Percentiles rank a stretch among this genome's conserved stretches.
These are phyloP conservation scores for Stagonosporopsis cucurbitacearum DNA, from an alignment of 2,329 filamentous ascomycete genomes.

Conservation along the genomic window DNA sequence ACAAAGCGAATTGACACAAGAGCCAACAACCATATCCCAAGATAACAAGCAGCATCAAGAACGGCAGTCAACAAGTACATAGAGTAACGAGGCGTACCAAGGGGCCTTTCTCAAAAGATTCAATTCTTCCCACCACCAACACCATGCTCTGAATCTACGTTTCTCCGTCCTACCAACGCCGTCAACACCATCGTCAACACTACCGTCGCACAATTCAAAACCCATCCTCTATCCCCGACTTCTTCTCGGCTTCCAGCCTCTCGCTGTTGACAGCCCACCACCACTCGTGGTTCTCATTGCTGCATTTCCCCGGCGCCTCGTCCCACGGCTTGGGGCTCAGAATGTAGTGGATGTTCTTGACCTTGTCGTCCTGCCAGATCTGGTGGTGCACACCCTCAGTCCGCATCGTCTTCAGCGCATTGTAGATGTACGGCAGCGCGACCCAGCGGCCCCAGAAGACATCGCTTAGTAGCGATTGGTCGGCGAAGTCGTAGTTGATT, in stretches of 20 bases:
- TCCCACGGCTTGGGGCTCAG: constrained; percentile 70
- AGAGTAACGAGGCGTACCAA: background rate
- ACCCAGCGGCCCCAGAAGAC: constrained; percentile 65
- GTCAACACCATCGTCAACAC: background rate
- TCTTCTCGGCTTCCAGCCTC: constrained; percentile 57
- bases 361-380: constrained; percentile 66
- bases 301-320: constrained; percentile 54
- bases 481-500: constrained; percentile 65
- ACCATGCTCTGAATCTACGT: constrained; percentile 2
- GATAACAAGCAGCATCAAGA: background rate
- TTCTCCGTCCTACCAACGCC: constrained; percentile 1
- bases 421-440: constrained; percentile 65
- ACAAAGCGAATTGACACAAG: background rate
- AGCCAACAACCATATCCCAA: background rate
- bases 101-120: background rate
- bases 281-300: constrained; percentile 62
- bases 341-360: constrained; percentile 70
- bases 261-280: constrained; percentile 63
- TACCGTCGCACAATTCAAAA: constrained; percentile 46
- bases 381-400: constrained; percentile 62
- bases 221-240: constrained; percentile 57
- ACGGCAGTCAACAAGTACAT: background rate
- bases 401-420: constrained; percentile 66
- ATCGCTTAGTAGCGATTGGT: constrained; percentile 65
- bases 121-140: constrained; percentile 15